A percentile compares a stretch with the other conserved stretches of the same genome.
These are phyloP conservation scores for Colletotrichum sp. DNA, from an alignment of 2,329 filamentous ascomycete genomes.

Conservation along the genomic window DNA sequence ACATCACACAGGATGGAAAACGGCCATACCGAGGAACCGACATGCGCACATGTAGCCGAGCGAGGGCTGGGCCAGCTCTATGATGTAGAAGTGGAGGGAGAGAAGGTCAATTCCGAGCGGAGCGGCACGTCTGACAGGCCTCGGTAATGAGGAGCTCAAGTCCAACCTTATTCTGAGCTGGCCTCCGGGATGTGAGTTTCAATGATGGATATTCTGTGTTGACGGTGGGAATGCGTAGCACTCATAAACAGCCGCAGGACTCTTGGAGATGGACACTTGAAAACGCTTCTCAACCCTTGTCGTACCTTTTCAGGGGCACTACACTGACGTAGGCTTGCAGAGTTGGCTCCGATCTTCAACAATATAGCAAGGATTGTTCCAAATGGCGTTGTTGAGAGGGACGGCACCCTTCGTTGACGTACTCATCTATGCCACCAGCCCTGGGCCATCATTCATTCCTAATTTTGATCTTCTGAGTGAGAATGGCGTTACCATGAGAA, in stretches of 20 bases:
- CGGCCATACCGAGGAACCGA: neutral
- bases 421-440: neutral
- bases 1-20: neutral
- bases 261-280: neutral
- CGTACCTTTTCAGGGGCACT: neutral
- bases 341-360: neutral
- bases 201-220: neutral
- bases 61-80: neutral
- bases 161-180: neutral
- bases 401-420: neutral
- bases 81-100: neutral
- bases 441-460: neutral
- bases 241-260: neutral
- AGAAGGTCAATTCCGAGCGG: neutral
- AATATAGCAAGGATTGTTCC: neutral
- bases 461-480: neutral
- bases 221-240: neutral
- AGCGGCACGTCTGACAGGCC: neutral
- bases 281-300: neutral
- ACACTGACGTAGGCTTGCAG: neutral
- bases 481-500: neutral
- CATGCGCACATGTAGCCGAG: neutral
- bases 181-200: neutral
- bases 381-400: neutral
- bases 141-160: neutral